Evolutionary conservation across 129 eudicot species (phyloP), one percentile per base, ranked within the genome.

Genomic region (Artemisia annua): DNA sequence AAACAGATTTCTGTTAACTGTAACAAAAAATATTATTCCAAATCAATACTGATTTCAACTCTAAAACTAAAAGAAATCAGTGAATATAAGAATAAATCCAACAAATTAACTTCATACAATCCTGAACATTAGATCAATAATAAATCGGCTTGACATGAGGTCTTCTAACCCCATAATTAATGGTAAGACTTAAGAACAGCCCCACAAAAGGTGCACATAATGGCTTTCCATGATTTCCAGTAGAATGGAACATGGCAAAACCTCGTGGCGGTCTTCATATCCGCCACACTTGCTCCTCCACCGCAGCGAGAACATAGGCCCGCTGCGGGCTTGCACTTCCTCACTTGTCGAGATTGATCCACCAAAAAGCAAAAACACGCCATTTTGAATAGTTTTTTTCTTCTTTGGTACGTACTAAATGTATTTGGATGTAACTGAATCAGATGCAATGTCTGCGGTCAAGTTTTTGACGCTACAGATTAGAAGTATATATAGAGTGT

Each of bases 301-400:
- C 86, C 83, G 71, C 94, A 88, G 74, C 90, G 71, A 0, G 90
- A 85, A 50, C 94, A 88, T 66, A 71, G 55, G 5, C 89, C 94
- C 3, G 94, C 94, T 69, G 82, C 94, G 59, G 94, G 89, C 66
- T 85, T 85, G 72, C 84, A 76, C 71, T 79, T 75, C 74, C 82
- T 56, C 63, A 85, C 82, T 30, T 67, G 78, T 17, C 86, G 78
- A 71, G 83, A 82, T 74, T 88, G 94, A 52, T 85, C 94, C 73
- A 88, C 94, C 81, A 85, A 66, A 78, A 88, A 88, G 63, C 90
- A 88, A 69, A 88, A 88, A 69, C 90, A 88, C 48, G 83, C 94
- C 94, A 88, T 87, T 48, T 72, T 19, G 39, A 3, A 1, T 78
- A n/a, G 22, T 16, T 58, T 39, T 65, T 20, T 13, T 53, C 56